A percentile compares a stretch with the other conserved stretches of the same genome.
phyloP scores from a whole-genome alignment of 345 rosid species.

The Theobroma cacao region DNA sequence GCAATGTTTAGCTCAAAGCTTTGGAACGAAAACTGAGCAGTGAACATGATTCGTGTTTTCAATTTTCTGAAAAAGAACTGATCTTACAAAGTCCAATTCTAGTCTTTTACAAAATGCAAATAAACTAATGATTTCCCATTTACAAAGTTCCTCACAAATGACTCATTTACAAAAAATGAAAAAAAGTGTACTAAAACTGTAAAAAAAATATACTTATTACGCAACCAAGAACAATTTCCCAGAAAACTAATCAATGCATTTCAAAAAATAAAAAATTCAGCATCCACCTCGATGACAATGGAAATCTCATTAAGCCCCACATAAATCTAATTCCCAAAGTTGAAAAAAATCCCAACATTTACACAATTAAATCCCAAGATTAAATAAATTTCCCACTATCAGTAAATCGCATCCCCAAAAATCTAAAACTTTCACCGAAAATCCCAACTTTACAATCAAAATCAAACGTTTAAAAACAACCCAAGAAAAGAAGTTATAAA shows the following conservation, averaged over 20 bases:
- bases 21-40: not conserved
- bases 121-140: not conserved
- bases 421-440: not conserved
- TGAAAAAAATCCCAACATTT: not conserved
- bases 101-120: not conserved
- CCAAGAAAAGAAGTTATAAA: not conserved
- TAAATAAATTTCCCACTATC: not conserved
- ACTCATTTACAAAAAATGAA: not conserved
- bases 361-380: not conserved
- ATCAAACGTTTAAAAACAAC: not conserved
- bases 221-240: not conserved
- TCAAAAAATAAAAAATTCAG: not conserved
- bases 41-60: not conserved
- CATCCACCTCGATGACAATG: not conserved
- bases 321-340: not conserved
- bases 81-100: not conserved
- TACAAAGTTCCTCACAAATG: not conserved
- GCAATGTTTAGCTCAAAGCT: not conserved
- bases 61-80: not conserved
- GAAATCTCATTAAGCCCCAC: not conserved
- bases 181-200: not conserved
- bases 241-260: not conserved
- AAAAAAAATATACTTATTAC: not conserved
- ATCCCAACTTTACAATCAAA: not conserved
- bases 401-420: not conserved